Evolutionary conservation across 345 rosid genomes (phyloP), one percentile per base, ranked within the genome.

Genomic region (sweet orange (Citrus sinensis)): DNA sequence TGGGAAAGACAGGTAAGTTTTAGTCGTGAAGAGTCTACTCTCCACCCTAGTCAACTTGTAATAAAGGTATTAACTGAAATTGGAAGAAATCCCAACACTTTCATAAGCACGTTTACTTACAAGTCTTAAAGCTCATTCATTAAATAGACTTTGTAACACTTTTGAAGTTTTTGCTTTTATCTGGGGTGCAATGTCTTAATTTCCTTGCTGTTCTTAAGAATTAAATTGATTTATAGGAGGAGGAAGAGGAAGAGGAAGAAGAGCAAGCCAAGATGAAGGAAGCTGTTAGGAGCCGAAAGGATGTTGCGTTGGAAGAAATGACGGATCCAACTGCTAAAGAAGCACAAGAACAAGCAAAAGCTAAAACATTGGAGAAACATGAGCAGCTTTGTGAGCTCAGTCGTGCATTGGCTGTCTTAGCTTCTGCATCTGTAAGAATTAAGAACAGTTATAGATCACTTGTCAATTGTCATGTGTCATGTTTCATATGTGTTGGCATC

Each of bases 321-420:
- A 68, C 69, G 49, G 76, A 69, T 85, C 80, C 94, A 72, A 93
- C 97, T 29, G 89, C 93, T 78, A 90, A 85, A 81, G 95, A 93
- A 81, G 95, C 91, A 37, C 85, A 73, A 58, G 94, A 96, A 80
- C 92, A 85, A 83, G 93, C 90, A 17, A 92, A 73, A 81, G 93
- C 94, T 10, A 92, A 88, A 91, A 91, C 99, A 71, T 76, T 93
- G 70, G 99, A 95, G 86, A 89, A 93, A 80, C 97, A 91, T 65
- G 99, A 92, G 80, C 93, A 96, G 83, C 99, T 96, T 58, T 96
- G 99, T 83, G 98, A 96, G 83, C 97, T 94, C 76, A 94, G 98
- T 76, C 97, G 93, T 84, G 99, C 99, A 63, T 80, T 96, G 80
- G 97, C 99, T 78, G 92, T 96, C 81, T 85, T 96, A 65, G 98